phyloP scores from a whole-genome alignment of 495 filamentous ascomycete species.

The Trichodelitschia bisporula region DNA sequence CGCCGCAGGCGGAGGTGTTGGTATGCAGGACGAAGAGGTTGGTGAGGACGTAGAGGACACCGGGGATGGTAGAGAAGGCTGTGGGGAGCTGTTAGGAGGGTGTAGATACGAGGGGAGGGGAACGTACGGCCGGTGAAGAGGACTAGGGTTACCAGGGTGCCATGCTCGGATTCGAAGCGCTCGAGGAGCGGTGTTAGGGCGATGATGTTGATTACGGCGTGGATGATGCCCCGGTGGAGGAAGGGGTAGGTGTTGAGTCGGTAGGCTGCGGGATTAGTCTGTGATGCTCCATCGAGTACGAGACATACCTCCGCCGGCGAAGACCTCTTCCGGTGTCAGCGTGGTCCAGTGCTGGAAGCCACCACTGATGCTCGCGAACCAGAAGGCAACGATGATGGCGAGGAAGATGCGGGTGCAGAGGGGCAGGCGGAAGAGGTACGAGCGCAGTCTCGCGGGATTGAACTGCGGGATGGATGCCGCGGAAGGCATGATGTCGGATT shows the following conservation, averaged over 20 bases:
- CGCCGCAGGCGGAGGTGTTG: constrained; percentile 40
- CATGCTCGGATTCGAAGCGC: constrained; percentile 81
- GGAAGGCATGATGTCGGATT: not conserved
- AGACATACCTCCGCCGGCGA: too few species aligned
- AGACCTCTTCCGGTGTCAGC: constrained; percentile 50
- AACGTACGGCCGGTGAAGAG: constrained; percentile 81
- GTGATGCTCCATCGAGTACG: too few species aligned
- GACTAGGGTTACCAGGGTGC: constrained; percentile 59
- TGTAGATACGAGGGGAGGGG: constrained; percentile 1
- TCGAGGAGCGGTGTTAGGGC: constrained; percentile 67
- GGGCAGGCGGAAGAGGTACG: constrained; percentile 66
- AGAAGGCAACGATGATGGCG: constrained; percentile 39
- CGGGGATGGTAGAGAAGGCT: constrained; percentile 17
- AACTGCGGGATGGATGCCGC: constrained; percentile 6
- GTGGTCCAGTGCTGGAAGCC: constrained; percentile 51
- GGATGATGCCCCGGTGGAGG: constrained; percentile 59
- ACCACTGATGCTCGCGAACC: constrained; percentile 32
- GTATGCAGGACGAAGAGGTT: constrained; percentile 10
- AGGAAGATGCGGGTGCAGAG: constrained; percentile 61
- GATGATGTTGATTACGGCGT: constrained; percentile 53
- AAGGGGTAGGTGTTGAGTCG: constrained; percentile 82
- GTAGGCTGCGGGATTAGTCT: too few species aligned
- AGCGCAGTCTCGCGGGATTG: constrained; percentile 18
- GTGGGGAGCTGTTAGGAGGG: not conserved
- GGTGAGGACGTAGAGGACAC: constrained; percentile 13